Evolutionary conservation across 2,329 filamentous ascomycete species (phyloP).

Genomic region (Xylaria hypoxylon): DNA sequence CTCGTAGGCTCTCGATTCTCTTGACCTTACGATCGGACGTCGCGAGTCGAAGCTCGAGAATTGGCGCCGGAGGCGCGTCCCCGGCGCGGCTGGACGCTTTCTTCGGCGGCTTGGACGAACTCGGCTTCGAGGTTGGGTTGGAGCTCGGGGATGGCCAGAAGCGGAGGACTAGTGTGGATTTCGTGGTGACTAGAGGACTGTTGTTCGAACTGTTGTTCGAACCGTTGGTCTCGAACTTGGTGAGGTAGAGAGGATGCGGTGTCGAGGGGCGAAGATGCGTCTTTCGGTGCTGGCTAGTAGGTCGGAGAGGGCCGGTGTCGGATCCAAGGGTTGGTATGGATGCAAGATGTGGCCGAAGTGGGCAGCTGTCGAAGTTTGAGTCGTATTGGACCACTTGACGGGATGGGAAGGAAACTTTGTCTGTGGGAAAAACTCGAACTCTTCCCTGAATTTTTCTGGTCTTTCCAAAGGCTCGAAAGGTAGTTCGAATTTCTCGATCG

Average conservation of each 20-base stretch:
- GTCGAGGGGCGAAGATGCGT: conserved; percentile 58
- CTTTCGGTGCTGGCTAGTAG: conserved; percentile 40
- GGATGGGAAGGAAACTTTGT: conserved; percentile 31
- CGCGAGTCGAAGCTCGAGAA: conserved; percentile 55
- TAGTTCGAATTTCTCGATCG: conserved; percentile 35
- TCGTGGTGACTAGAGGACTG: conserved; percentile 42
- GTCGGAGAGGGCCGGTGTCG: conserved; percentile 29
- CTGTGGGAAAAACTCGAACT: background rate
- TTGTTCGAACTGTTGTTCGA: conserved; percentile 40
- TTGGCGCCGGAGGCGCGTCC: conserved; percentile 45
- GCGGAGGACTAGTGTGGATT: conserved; percentile 58
- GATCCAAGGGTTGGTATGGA: conserved; percentile 24
- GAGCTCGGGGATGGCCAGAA: conserved; percentile 55
- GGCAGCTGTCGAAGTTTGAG: conserved; percentile 53
- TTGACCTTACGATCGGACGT: conserved; percentile 51
- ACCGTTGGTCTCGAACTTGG: conserved; percentile 48
- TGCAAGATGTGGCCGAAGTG: conserved; percentile 65
- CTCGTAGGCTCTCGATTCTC: conserved; percentile 52
- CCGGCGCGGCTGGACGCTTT: conserved; percentile 8
- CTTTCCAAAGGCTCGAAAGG: conserved; percentile 39
- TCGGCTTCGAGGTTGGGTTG: background rate
- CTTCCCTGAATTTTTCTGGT: background rate
- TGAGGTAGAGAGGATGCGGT: conserved; percentile 61
- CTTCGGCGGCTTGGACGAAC: conserved; percentile 21
- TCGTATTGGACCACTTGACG: conserved; percentile 44